Evolutionary conservation across 2,329 filamentous ascomycete species (phyloP).

Genomic region (Fusarium armeniacum): DNA sequence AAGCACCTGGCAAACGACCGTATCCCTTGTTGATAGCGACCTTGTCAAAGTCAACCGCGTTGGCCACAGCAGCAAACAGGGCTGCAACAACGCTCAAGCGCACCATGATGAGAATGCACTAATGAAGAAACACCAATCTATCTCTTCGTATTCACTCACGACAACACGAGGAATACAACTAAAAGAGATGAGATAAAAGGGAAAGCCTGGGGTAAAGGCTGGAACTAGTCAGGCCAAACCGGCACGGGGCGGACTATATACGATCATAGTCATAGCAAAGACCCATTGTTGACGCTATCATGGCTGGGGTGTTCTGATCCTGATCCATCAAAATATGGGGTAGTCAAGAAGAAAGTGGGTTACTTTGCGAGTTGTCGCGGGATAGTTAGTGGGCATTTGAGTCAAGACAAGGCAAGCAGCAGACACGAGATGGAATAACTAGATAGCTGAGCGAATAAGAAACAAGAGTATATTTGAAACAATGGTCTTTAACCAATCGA

Average conservation of each 20-base stretch:
- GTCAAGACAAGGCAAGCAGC: constrained; percentile 9
- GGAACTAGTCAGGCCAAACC: background rate
- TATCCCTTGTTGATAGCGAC: constrained; percentile 38
- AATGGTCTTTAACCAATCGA: background rate
- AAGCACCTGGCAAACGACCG: constrained; percentile 61
- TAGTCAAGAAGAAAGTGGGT: constrained; percentile 10
- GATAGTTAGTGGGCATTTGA: constrained; percentile 22
- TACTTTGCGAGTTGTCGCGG: constrained; percentile 17
- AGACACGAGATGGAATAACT: constrained; percentile 14
- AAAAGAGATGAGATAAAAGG: background rate
- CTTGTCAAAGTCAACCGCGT: constrained; percentile 49
- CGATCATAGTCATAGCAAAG: constrained; percentile 25
- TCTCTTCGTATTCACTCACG: constrained; percentile 28
- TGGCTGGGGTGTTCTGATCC: constrained; percentile 5
- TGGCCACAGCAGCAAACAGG: constrained; percentile 54
- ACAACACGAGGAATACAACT: constrained; percentile 16
- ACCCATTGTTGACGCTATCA: constrained; percentile 19
- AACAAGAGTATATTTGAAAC: background rate
- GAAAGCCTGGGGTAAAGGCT: constrained; percentile 12
- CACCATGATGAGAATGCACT: constrained; percentile 53
- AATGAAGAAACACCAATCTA: background rate
- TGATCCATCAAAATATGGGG: constrained; percentile 23
- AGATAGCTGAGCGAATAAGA: constrained; percentile 10
- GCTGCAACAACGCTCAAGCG: constrained; percentile 53
- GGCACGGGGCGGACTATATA: constrained; percentile 34